phyloP scores from a whole-genome alignment of 2,329 filamentous ascomycete genomes.

The Aspergillus neoniger region DNA sequence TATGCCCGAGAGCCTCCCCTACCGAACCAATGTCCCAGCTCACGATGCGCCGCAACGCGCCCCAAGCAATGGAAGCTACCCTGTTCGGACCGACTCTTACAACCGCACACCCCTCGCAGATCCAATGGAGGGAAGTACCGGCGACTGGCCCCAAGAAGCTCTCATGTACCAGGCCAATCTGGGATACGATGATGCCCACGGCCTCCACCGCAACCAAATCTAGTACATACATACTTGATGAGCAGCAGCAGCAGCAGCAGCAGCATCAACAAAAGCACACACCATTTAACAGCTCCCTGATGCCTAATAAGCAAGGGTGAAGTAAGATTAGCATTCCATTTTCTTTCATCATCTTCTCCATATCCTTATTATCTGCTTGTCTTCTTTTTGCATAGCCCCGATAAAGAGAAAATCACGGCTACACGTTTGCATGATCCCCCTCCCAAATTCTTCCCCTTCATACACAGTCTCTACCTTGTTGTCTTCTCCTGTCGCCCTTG shows the following conservation, averaged over 20 bases:
- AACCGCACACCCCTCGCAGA: conserved; percentile 17
- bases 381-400: conserved; percentile 12
- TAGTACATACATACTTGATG: conserved; percentile 13
- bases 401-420: not conserved
- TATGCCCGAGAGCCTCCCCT: conserved; percentile 16
- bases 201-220: conserved; percentile 19
- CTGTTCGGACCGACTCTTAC: conserved; percentile 16
- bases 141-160: conserved; percentile 46
- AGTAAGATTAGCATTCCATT: not conserved
- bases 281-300: not conserved
- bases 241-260: too few species aligned
- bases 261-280: not conserved
- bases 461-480: not conserved
- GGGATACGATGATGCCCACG: conserved; percentile 23
- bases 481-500: not conserved
- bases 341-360: not conserved
- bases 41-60: conserved; percentile 28
- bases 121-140: conserved; percentile 28
- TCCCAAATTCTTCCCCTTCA: not conserved
- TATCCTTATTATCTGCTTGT: not conserved
- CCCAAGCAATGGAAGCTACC: conserved; percentile 18
- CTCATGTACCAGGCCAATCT: conserved; percentile 41
- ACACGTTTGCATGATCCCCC: not conserved
- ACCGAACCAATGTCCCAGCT: conserved; percentile 22
- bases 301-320: not conserved